Evolutionary conservation across 176 grass and related monocot species (phyloP).

Genomic region (Stipa capillata): DNA sequence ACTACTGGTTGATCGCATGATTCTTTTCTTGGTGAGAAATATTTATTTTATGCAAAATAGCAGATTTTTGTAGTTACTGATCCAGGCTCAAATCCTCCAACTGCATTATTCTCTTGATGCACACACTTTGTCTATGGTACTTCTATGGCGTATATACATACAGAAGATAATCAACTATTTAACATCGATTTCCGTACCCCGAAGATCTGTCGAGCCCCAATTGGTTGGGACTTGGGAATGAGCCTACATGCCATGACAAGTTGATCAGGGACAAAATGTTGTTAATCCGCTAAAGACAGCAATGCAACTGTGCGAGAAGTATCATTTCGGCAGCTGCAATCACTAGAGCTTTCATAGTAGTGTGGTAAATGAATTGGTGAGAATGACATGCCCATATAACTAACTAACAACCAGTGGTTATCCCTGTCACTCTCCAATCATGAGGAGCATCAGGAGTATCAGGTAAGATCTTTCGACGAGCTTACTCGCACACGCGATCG

Average conservation of each 20-base stretch:
- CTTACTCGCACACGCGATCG: not conserved
- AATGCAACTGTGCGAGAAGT: not conserved
- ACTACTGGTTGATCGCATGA: not conserved
- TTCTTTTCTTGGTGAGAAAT: too few species aligned
- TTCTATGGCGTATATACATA: not conserved
- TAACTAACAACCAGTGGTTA: not conserved
- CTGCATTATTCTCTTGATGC: conserved; percentile 3
- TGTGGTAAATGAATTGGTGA: conserved; percentile 7
- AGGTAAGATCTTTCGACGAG: not conserved
- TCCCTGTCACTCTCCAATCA: conserved; percentile 1
- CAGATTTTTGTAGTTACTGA: too few species aligned
- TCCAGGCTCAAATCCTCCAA: too few species aligned
- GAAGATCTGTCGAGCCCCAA: not conserved
- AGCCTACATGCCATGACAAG: too few species aligned
- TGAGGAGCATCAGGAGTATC: not conserved
- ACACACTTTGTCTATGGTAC: not conserved
- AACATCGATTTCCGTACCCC: not conserved
- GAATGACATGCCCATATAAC: conserved; percentile 8
- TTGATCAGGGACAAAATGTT: too few species aligned
- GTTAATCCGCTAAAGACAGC: not conserved
- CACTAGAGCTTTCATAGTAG: not conserved
- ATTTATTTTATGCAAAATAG: too few species aligned
- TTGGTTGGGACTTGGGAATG: not conserved
- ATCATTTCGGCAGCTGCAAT: not conserved
- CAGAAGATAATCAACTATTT: not conserved